phyloP scores from a whole-genome alignment of 306 rosid genomes.

The Fragaria vesca region DNA sequence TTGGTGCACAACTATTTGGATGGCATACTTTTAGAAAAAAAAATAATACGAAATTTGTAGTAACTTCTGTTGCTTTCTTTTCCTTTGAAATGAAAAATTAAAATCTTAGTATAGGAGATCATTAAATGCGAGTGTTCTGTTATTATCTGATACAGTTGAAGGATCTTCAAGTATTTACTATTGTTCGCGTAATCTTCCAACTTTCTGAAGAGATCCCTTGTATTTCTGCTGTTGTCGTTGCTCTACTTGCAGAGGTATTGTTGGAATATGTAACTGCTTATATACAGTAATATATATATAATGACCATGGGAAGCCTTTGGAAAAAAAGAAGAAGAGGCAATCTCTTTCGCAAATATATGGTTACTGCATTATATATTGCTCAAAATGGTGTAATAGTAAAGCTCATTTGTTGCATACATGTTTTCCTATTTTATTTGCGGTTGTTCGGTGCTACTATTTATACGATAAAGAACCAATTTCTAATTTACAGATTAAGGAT shows the following conservation, averaged over 20 bases:
- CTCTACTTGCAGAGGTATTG: slow-evolving; percentile 89
- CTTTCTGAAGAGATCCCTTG: slow-evolving; percentile 95
- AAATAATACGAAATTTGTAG: background rate
- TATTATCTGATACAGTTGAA: slow-evolving; percentile 63
- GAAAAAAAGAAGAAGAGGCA: background rate
- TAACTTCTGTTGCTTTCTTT: slow-evolving; percentile 9
- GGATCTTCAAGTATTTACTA: slow-evolving; percentile 92
- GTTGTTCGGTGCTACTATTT: background rate
- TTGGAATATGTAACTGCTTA: background rate
- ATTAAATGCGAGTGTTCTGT: slow-evolving; percentile 6
- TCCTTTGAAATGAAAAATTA: slow-evolving; percentile 9
- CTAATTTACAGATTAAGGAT: background rate
- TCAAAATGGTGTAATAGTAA: background rate
- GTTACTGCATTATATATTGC: background rate
- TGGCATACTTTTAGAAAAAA: background rate
- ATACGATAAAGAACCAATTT: background rate
- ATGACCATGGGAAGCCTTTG: background rate
- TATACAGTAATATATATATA: background rate
- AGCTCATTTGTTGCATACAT: background rate
- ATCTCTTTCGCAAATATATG: background rate
- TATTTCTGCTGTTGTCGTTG: slow-evolving; percentile 95
- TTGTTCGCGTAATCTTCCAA: slow-evolving; percentile 90
- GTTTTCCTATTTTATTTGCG: background rate
- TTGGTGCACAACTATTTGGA: slow-evolving; percentile 24
- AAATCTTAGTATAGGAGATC: background rate